phyloP scores from a whole-genome alignment of 2,329 filamentous ascomycete genomes.

The Triangularia setosa region DNA sequence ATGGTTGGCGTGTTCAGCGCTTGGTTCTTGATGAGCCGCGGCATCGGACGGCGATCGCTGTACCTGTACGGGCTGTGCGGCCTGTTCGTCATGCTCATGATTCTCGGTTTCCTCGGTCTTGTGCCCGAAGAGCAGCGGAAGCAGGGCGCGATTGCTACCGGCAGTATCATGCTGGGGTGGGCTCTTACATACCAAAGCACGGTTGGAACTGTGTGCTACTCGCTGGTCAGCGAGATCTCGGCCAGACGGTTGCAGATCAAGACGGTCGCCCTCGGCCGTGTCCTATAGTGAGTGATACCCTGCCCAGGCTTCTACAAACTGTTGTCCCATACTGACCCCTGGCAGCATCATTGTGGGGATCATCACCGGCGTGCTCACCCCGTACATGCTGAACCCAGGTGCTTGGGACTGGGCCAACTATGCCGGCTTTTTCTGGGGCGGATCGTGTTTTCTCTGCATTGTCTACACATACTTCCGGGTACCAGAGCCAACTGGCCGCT shows the following conservation, averaged over 20 bases:
- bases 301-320: not conserved
- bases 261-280: conserved; percentile 81
- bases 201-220: conserved; percentile 87
- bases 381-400: conserved; percentile 86
- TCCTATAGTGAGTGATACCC: conserved; percentile 58
- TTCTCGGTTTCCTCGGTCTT: conserved; percentile 80
- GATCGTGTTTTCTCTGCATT: conserved; percentile 74
- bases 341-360: conserved; percentile 74
- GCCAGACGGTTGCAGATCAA: conserved; percentile 84
- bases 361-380: conserved; percentile 74
- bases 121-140: conserved; percentile 58
- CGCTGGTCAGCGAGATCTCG: conserved; percentile 79
- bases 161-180: conserved; percentile 81
- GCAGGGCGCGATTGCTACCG: conserved; percentile 68
- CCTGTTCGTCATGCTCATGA: conserved; percentile 71
- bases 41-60: conserved; percentile 70
- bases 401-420: conserved; percentile 88
- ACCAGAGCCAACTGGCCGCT: conserved; percentile 74
- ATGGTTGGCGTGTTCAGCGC: conserved; percentile 78
- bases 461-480: conserved; percentile 78
- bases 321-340: conserved; percentile 8
- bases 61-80: conserved; percentile 73
- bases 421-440: conserved; percentile 84
- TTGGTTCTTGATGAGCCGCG: conserved; percentile 73
- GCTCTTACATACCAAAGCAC: conserved; percentile 80